Conservation (phyloP, 2,329 filamentous ascomycete species). For the Nigrospora oryzae region DNA sequence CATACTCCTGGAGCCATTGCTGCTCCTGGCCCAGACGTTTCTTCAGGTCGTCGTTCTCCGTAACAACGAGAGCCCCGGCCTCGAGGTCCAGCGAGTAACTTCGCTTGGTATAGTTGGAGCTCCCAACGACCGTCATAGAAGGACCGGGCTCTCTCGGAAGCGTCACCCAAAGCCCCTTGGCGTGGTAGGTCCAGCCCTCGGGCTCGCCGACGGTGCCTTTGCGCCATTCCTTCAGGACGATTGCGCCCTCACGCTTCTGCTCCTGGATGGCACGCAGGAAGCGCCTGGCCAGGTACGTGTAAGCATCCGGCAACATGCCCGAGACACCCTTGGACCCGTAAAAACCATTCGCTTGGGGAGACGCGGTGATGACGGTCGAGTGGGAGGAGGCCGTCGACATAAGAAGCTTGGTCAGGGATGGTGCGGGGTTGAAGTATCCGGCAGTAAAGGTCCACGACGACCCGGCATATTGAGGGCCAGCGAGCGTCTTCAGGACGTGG, state of each 20-base stretch:
- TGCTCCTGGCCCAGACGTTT: slow-evolving; percentile 70
- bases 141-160: slow-evolving; percentile 58
- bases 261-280: slow-evolving; percentile 59
- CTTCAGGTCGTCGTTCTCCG: slow-evolving; percentile 64
- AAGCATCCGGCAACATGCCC: slow-evolving; percentile 83
- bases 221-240: slow-evolving; percentile 81
- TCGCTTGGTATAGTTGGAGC: slow-evolving; percentile 90
- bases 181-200: slow-evolving; percentile 94
- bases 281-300: slow-evolving; percentile 75
- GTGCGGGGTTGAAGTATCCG: slow-evolving; percentile 96
- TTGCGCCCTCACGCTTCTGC: slow-evolving; percentile 40
- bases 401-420: slow-evolving; percentile 70
- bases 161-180: slow-evolving; percentile 90
- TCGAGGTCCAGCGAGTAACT: slow-evolving; percentile 91
- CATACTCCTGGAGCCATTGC: slow-evolving; percentile 68
- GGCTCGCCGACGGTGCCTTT: slow-evolving; percentile 71
- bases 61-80: slow-evolving; percentile 79
- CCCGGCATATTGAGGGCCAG: slow-evolving; percentile 51
- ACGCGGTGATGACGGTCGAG: slow-evolving; percentile 85
- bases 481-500: slow-evolving; percentile 61
- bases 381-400: slow-evolving; percentile 60
- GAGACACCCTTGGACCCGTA: slow-evolving; percentile 82
- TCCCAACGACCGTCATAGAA: slow-evolving; percentile 76
- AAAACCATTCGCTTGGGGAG: slow-evolving; percentile 91
- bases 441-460: slow-evolving; percentile 94